Percentiles rank a stretch among this genome's conserved stretches.
These are phyloP conservation scores for Fusarium nygamai DNA, from an alignment of 2,329 filamentous ascomycete genomes.

Conservation along the genomic window DNA sequence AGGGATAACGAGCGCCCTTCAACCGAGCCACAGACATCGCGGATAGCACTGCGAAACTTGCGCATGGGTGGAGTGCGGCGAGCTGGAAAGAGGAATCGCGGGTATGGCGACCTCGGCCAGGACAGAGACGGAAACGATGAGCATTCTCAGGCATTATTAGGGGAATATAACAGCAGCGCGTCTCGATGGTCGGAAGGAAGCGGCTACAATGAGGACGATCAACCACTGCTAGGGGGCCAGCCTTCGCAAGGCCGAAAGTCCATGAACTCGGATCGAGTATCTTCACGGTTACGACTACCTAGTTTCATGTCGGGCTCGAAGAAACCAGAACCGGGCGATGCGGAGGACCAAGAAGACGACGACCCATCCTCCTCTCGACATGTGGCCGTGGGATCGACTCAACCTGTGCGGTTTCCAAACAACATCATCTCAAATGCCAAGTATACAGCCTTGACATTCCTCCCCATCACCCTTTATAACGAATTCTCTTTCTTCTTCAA, in stretches of 20 bases:
- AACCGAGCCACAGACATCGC: constrained; percentile 58
- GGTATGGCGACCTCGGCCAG: constrained; percentile 69
- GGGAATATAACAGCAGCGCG: constrained; percentile 65
- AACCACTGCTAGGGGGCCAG: constrained; percentile 71
- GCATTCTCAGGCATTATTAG: constrained; percentile 73
- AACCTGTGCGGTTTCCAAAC: constrained; percentile 81
- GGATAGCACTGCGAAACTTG: constrained; percentile 77
- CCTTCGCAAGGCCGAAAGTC: constrained; percentile 43
- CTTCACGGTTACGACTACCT: constrained; percentile 70
- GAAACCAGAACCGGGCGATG: constrained; percentile 50
- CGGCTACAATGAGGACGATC: constrained; percentile 72
- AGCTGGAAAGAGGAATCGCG: constrained; percentile 62
- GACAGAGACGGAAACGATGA: constrained; percentile 68
- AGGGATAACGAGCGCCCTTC: constrained; percentile 43
- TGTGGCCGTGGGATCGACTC: constrained; percentile 78
- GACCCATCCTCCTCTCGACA: constrained; percentile 77
- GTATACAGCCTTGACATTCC: constrained; percentile 93
- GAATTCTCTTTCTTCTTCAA: constrained; percentile 99
- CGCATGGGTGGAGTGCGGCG: constrained; percentile 73
- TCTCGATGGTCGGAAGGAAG: constrained; percentile 69
- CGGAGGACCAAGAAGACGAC: constrained; percentile 63
- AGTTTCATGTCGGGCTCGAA: constrained; percentile 68
- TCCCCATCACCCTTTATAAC: constrained; percentile 95
- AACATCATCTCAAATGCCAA: constrained; percentile 97
- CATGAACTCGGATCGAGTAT: constrained; percentile 44